Conservation (phyloP, 257 asterid species). For the Penstemon newberryi region DNA sequence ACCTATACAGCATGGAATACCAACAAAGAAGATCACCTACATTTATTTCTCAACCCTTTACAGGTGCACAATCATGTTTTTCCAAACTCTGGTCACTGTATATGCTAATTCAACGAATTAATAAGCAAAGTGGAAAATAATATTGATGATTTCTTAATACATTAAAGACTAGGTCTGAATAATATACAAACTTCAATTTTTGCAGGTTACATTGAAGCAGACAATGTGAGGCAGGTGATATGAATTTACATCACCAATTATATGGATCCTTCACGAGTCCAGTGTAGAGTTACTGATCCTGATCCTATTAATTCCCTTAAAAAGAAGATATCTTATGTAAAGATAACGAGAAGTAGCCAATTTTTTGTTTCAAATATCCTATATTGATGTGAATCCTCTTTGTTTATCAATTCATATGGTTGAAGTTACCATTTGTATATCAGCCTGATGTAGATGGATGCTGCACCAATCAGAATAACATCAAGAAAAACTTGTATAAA, state of each 20-base stretch:
- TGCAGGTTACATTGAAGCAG: slow-evolving; percentile 56
- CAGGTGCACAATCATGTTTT: slow-evolving; percentile 48
- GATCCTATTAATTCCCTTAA: slow-evolving; percentile 18
- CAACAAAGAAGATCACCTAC: slow-evolving; percentile 63
- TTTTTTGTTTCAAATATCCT: background rate
- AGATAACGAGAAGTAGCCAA: slow-evolving; percentile 37
- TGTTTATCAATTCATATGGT: too few species aligned
- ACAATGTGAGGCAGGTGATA: slow-evolving; percentile 69
- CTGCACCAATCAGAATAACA: too few species aligned
- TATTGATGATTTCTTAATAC: too few species aligned
- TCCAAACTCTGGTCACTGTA: slow-evolving; percentile 14
- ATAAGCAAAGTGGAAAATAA: too few species aligned
- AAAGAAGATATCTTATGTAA: slow-evolving; percentile 39
- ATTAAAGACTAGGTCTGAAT: too few species aligned
- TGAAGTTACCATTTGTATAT: too few species aligned
- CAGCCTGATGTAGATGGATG: too few species aligned
- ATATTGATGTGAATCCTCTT: too few species aligned
- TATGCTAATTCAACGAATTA: background rate
- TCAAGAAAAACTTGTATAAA: too few species aligned
- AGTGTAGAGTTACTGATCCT: slow-evolving; percentile 28
- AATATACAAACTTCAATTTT: too few species aligned
- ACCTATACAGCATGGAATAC: slow-evolving; percentile 55
- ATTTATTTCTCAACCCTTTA: slow-evolving; percentile 55
- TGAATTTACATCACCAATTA: slow-evolving; percentile 33
- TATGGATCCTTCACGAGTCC: slow-evolving; percentile 26